Percentiles rank a stretch among this genome's conserved stretches.
Conservation (phyloP, 2,329 filamentous ascomycete genomes). For the Pyrenochaeta sp. region DNA sequence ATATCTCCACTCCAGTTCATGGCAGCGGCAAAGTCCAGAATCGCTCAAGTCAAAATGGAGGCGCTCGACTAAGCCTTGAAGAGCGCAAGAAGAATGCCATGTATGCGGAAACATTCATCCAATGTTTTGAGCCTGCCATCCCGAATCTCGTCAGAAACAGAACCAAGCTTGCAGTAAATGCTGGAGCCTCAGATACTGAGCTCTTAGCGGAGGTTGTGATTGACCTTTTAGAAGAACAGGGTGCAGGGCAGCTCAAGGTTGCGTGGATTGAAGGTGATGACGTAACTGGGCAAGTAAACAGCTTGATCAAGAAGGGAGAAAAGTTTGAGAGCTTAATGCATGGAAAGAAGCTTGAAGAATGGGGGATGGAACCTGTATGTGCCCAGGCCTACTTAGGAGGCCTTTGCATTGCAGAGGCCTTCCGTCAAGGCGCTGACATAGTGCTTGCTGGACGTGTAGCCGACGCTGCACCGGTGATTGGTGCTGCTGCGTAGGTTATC, state of each 20-base stretch:
- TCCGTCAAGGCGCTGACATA: conserved; percentile 39
- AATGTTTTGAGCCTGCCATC: conserved; percentile 49
- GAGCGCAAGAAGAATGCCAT: conserved; percentile 36
- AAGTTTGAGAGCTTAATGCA: conserved; percentile 52
- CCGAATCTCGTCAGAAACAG: conserved; percentile 28
- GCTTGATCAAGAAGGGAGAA: conserved; percentile 44
- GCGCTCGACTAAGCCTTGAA: conserved; percentile 53
- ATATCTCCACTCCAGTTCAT: conserved; percentile 14
- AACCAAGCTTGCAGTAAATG: conserved; percentile 61
- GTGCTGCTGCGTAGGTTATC: conserved; percentile 49
- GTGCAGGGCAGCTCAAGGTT: conserved; percentile 29
- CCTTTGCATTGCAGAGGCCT: conserved; percentile 35
- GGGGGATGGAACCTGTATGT: conserved; percentile 37
- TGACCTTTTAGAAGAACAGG: conserved; percentile 15
- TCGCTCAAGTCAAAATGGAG: conserved; percentile 26
- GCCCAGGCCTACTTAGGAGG: conserved; percentile 25
- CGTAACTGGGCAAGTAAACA: conserved; percentile 42
- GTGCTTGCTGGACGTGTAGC: conserved; percentile 44
- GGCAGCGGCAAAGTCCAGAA: conserved; percentile 46
- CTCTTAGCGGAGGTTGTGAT: conserved; percentile 33
- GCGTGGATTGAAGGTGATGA: conserved; percentile 31
- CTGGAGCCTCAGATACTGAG: conserved; percentile 62
- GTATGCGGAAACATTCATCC: conserved; percentile 56
- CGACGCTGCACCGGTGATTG: conserved; percentile 55
- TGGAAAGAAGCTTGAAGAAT: conserved; percentile 48